Conservation (phyloP, 2,329 filamentous ascomycete species). For the Chrysoporthe cubensis region DNA sequence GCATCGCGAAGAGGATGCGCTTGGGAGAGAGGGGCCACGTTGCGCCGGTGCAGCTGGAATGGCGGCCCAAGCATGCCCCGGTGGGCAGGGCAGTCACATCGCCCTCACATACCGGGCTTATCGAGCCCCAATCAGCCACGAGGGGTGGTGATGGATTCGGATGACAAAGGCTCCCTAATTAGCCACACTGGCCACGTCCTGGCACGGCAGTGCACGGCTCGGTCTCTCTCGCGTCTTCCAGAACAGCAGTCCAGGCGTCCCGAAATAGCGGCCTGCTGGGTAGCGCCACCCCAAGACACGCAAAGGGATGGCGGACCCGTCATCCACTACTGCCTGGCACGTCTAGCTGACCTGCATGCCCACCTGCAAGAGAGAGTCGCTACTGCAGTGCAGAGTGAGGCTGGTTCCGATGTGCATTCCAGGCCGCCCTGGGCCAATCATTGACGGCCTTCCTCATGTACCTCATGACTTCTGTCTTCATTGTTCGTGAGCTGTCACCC, state of each 20-base stretch:
- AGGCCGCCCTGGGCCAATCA: constrained; percentile 27
- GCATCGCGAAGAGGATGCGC: constrained; percentile 8
- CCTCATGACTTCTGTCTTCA: constrained; percentile 21
- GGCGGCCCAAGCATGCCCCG: constrained; percentile 9
- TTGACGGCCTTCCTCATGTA: constrained; percentile 13
- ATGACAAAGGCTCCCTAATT: constrained; percentile 15
- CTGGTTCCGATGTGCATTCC: constrained; percentile 28
- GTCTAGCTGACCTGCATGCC: constrained; percentile 26
- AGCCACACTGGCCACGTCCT: constrained; percentile 23
- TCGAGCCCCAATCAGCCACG: constrained; percentile 17
- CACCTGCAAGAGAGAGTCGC: constrained; percentile 24
- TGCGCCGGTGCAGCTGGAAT: constrained; percentile 19
- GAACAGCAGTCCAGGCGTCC: constrained; percentile 16
- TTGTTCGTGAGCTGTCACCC: neutral
- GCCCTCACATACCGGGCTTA: neutral
- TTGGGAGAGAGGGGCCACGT: constrained; percentile 24
- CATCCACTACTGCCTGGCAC: constrained; percentile 8
- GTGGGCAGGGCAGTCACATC: constrained; percentile 8
- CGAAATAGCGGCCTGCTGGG: constrained; percentile 23
- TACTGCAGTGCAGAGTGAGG: constrained; percentile 32
- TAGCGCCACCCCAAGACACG: constrained; percentile 10
- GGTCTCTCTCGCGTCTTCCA: constrained; percentile 12
- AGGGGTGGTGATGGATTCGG: neutral
- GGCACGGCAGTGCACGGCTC: neutral
- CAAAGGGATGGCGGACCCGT: constrained; percentile 20